Evolutionary conservation across 1,139 yeast species (phyloP).

Genomic region (Suhomyces wounanorum): DNA sequence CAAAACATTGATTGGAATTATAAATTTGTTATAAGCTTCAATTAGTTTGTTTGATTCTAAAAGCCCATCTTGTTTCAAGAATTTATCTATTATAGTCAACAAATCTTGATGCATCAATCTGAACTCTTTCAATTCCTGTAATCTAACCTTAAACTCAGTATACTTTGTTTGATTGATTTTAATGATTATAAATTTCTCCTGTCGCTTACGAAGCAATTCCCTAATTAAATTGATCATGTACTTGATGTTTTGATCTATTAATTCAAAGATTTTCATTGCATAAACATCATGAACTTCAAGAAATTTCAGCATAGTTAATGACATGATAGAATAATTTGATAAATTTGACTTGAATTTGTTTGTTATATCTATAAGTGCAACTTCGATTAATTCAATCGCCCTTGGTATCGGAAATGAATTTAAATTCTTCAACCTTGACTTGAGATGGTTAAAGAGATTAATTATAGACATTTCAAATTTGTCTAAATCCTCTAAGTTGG

Average conservation of each 20-base stretch:
- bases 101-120: constrained; percentile 59
- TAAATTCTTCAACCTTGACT: constrained; percentile 51
- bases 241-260: constrained; percentile 39
- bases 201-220: constrained; percentile 72
- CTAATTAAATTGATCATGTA: constrained; percentile 55
- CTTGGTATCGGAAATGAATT: constrained; percentile 67
- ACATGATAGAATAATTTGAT: constrained; percentile 27
- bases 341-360: constrained; percentile 27
- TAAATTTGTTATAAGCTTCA: constrained; percentile 35
- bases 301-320: constrained; percentile 29
- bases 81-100: constrained; percentile 31
- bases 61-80: constrained; percentile 21
- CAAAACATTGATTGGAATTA: constrained; percentile 31
- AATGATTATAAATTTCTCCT: constrained; percentile 70
- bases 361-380: constrained; percentile 44
- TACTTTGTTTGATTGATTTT: constrained; percentile 54
- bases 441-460: constrained; percentile 61
- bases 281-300: constrained; percentile 19
- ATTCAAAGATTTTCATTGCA: constrained; percentile 22
- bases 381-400: constrained; percentile 64
- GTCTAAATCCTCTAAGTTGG: constrained; percentile 34
- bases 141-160: constrained; percentile 44
- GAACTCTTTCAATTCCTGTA: constrained; percentile 48
- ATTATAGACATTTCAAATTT: constrained; percentile 50
- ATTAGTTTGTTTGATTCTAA: constrained; percentile 23